Conservation (phyloP, 2,329 filamentous ascomycete species). For the Chalara sp. region DNA sequence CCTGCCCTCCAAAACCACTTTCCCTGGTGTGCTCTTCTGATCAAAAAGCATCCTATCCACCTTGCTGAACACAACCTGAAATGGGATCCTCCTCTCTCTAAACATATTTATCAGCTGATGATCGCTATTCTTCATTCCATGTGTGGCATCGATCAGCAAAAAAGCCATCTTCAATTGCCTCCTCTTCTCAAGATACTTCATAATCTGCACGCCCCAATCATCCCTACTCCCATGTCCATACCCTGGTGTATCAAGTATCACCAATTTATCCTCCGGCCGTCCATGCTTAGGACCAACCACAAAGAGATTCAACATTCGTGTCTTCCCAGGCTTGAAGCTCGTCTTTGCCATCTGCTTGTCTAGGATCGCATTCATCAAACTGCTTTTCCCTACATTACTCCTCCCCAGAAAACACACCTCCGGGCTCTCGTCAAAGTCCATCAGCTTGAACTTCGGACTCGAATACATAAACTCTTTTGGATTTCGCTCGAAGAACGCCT, state of each 20-base stretch:
- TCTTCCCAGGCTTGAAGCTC: slow-evolving; percentile 53
- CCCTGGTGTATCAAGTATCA: slow-evolving; percentile 65
- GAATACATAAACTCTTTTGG: slow-evolving; percentile 52
- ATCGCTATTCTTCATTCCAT: slow-evolving; percentile 58
- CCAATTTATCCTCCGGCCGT: slow-evolving; percentile 30
- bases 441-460: slow-evolving; percentile 50
- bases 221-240: slow-evolving; percentile 56
- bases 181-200: slow-evolving; percentile 58
- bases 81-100: slow-evolving; percentile 47
- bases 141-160: slow-evolving; percentile 55
- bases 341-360: slow-evolving; percentile 44
- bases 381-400: slow-evolving; percentile 65
- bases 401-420: slow-evolving; percentile 54
- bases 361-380: slow-evolving; percentile 58
- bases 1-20: slow-evolving; percentile 26
- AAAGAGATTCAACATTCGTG: slow-evolving; percentile 60
- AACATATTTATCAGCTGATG: slow-evolving; percentile 48
- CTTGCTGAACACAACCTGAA: slow-evolving; percentile 63
- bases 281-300: slow-evolving; percentile 40
- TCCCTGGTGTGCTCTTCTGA: slow-evolving; percentile 25
- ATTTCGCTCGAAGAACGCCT: slow-evolving; percentile 38
- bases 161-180: slow-evolving; percentile 55
- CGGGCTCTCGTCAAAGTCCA: slow-evolving; percentile 38
- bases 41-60: slow-evolving; percentile 47
- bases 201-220: slow-evolving; percentile 60